Base-by-base conservation (phyloP, 345 rosid species). In the Luvunga scandens region DNA sequence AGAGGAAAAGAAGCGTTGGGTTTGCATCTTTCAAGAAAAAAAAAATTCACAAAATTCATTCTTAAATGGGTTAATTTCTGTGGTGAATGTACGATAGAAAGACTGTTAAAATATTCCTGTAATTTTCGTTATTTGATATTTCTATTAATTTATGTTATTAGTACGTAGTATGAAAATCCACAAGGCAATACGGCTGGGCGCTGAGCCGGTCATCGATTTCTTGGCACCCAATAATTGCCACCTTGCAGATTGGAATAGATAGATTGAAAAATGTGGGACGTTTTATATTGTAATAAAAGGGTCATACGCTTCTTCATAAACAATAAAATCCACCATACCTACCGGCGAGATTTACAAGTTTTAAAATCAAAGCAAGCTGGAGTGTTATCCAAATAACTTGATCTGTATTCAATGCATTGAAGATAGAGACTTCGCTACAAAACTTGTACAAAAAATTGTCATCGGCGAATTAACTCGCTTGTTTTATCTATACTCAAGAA, bases 331-430 rank as follows among this genome's bases (percentile, higher is more conserved):
- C 36, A 24, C 63, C 59, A 2, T 7, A 36, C 21, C 14, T 39
- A 72, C 65, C 78, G 57, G 39, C 72, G 71, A 70, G 39, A 63
- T 61, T 57, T 71, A 27, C 53, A 33, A 34, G 28, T 61, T 50
- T 83, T 79, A 31, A 24, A 50, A 69, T 36, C n/a, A 39, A 77
- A 73, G 82, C 42, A 81, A 75, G 34, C 22, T 21, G 21, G 36
- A 27, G 24, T 62, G 25, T 50, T 42, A 34, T 25, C 62, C 69
- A 64, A 82, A 83, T 76, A 80, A 63, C 42, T 65, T 69, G 21
- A 75, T 69, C 60, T 73, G 24, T 55, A 82, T 86, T 79, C 83
- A 73, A 74, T 72, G 85, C 25, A 83, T 57, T 22, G 57, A 28
- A 70, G 50, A 39, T 28, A 22, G 55, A 59, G 59, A 72, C 16